Conservation (phyloP, 805 yeast genomes). For the Saccharomycopsis babjevae region DNA sequence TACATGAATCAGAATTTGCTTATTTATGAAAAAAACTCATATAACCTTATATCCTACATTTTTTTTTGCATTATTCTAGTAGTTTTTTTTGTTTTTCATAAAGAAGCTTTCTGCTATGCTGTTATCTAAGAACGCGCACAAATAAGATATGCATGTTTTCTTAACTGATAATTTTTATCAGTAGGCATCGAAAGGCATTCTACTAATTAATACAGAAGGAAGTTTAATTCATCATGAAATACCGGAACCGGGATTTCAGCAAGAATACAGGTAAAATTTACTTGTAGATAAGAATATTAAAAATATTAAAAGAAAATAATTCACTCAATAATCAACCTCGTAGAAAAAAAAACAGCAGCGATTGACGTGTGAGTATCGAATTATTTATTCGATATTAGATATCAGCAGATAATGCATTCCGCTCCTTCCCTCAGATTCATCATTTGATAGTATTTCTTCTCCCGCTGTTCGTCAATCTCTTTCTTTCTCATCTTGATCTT, state of each 20-base stretch:
- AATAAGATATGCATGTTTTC: not conserved
- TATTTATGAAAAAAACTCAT: too few relatives aligned
- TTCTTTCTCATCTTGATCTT: constrained; percentile 46
- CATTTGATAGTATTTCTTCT: constrained; percentile 21
- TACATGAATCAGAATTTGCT: too few relatives aligned
- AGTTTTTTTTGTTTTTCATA: not conserved
- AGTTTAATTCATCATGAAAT: not conserved
- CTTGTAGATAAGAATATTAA: too few relatives aligned
- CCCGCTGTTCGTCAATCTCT: constrained; percentile 35
- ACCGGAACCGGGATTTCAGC: not conserved
- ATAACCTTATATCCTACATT: too few relatives aligned
- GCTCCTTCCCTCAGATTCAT: not conserved
- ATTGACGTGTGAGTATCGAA: too few relatives aligned
- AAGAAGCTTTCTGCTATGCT: not conserved
- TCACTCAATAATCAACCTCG: too few relatives aligned
- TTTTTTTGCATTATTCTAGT: not conserved
- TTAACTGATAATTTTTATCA: not conserved
- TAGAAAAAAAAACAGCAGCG: too few relatives aligned
- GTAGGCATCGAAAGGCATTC: not conserved
- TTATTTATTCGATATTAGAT: too few relatives aligned
- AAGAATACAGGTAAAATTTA: too few relatives aligned
- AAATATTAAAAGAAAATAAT: too few relatives aligned
- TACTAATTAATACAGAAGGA: not conserved
- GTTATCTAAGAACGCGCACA: not conserved
- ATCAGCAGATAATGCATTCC: not conserved